These are phyloP conservation scores for Dryas integrifolia DNA, from an alignment of 331 rosid species.

Conservation along the genomic window DNA sequence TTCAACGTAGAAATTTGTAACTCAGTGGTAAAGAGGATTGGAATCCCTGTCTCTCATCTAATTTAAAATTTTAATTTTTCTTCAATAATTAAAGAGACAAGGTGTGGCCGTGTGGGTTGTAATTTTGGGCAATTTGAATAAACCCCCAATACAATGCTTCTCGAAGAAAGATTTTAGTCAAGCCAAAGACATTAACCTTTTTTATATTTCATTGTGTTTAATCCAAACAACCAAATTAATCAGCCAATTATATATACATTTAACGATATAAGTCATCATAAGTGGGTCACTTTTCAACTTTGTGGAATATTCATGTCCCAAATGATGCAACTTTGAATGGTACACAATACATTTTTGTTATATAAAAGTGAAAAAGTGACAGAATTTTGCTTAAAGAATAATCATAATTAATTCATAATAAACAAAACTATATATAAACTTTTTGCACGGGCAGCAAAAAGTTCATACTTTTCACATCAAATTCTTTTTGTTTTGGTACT, in stretches of 20 bases:
- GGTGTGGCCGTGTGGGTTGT: not conserved
- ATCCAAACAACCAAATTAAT: slow-evolving; percentile 8
- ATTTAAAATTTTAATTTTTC: not conserved
- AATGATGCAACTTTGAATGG: slow-evolving; percentile 32
- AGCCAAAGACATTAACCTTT: slow-evolving; percentile 12
- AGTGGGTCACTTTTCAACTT: slow-evolving; percentile 12
- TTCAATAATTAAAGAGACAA: not conserved
- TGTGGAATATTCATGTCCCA: slow-evolving; percentile 31
- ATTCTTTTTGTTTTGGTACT: not conserved
- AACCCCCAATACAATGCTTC: slow-evolving; percentile 2
- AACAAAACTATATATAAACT: not conserved
- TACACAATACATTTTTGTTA: not conserved
- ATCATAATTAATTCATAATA: not conserved
- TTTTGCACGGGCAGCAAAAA: slow-evolving; percentile 8
- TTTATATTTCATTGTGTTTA: not conserved
- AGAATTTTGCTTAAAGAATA: not conserved
- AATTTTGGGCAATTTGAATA: slow-evolving; percentile 9
- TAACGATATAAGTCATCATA: not conserved
- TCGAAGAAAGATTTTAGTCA: slow-evolving; percentile 1
- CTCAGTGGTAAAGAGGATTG: not conserved
- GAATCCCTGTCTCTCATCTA: not conserved
- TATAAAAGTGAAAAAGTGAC: not conserved
- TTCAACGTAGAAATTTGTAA: too few relatives aligned
- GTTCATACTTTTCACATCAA: slow-evolving; percentile 1
- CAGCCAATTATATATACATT: slow-evolving; percentile 1